Percentiles rank a stretch among this genome's conserved stretches.
Evolutionary conservation across 2,329 filamentous ascomycete species (phyloP).

Genomic region (Neonectria sp.): DNA sequence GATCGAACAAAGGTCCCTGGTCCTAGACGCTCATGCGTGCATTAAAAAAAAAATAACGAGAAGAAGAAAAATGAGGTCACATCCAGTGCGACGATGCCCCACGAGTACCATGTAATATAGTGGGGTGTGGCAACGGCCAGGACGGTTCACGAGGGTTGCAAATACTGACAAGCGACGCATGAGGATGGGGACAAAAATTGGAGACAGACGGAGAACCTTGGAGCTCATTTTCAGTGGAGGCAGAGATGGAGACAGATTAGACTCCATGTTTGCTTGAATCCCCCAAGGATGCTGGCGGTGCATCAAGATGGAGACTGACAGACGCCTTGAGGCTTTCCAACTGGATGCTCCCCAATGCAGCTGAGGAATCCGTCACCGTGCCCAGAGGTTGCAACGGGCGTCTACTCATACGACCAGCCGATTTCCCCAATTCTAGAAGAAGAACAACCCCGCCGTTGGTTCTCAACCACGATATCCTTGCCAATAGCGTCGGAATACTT

Average conservation of each 20-base stretch:
- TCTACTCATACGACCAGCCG: not conserved
- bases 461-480: not conserved
- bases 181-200: not conserved
- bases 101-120: conserved; percentile 9
- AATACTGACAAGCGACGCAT: conserved; percentile 2
- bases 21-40: conserved; percentile 3
- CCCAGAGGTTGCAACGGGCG: not conserved
- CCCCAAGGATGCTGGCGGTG: too few relatives aligned
- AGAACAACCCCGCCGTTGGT: not conserved
- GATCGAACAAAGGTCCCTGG: not conserved
- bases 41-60: not conserved
- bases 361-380: not conserved
- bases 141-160: conserved; percentile 2
- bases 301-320: too few relatives aligned
- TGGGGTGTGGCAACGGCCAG: not conserved
- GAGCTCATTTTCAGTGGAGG: not conserved
- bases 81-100: not conserved
- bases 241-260: not conserved
- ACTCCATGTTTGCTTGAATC: too few relatives aligned
- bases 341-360: not conserved
- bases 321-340: not conserved
- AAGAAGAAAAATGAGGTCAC: not conserved
- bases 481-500: not conserved
- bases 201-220: not conserved
- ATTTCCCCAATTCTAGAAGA: not conserved